Percentiles rank a stretch among this genome's conserved stretches.
Conservation (phyloP, 495 filamentous ascomycete species). For the Daldinia concentrica region DNA sequence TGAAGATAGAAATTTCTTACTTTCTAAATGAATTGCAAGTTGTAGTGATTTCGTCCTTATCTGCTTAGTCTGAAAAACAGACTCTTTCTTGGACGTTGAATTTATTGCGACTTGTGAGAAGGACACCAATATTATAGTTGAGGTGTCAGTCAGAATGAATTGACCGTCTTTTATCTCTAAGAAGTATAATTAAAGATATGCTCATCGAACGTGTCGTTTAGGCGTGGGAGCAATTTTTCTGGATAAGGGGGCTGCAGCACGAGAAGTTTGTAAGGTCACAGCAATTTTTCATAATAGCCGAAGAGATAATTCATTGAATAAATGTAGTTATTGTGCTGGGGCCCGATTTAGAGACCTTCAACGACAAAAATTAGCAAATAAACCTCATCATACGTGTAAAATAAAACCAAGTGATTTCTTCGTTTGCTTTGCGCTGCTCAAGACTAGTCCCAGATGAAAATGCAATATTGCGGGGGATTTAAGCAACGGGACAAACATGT, state of each 20-base stretch:
- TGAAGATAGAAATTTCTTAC: neutral
- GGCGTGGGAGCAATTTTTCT: neutral
- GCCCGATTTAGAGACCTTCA: neutral
- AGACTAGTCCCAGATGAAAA: neutral
- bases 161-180: constrained; percentile 27
- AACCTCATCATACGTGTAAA: neutral
- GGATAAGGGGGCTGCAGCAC: neutral
- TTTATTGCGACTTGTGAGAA: neutral
- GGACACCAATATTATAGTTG: neutral
- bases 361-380: neutral
- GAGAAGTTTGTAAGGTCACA: constrained; percentile 11
- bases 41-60: neutral
- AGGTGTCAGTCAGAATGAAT: constrained; percentile 18
- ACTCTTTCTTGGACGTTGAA: neutral
- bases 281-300: constrained; percentile 1
- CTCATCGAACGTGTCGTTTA: constrained; percentile 12
- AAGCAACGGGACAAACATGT: neutral
- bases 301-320: neutral
- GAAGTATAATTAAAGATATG: constrained; percentile 10
- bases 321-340: neutral
- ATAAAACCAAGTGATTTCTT: neutral
- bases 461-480: neutral
- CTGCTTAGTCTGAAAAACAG: neutral
- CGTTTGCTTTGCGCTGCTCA: neutral
- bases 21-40: neutral